These are phyloP conservation scores for Pythium volutum DNA, from an alignment of 352 stramenopile species.

Conservation along the genomic window DNA sequence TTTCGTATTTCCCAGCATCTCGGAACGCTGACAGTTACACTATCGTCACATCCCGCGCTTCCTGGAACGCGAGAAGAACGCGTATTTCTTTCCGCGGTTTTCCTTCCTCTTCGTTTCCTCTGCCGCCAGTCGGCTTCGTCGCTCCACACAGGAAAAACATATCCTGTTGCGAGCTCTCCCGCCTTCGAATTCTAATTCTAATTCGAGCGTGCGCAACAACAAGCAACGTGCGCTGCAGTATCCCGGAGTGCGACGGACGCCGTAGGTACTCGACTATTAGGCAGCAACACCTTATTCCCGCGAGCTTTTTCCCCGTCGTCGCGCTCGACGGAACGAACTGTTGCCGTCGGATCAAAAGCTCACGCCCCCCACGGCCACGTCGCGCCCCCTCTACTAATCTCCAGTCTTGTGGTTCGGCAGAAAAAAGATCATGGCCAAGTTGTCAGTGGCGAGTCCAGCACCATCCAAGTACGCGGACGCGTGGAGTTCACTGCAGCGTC, in stretches of 20 bases:
- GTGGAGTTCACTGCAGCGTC: constrained; percentile 15
- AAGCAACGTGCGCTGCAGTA: no score
- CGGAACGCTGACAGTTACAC: constrained; percentile 4
- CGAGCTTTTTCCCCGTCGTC: no score
- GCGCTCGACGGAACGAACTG: not conserved
- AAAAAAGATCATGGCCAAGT: constrained; percentile 28
- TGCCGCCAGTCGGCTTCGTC: not conserved
- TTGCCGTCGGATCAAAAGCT: not conserved
- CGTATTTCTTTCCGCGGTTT: constrained; percentile 13
- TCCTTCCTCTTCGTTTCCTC: not conserved
- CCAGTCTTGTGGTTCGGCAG: no score
- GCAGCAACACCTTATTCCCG: no score
- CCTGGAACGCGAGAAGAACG: constrained; percentile 20
- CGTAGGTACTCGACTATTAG: no score
- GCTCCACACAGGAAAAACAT: not conserved
- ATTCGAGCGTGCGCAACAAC: no score
- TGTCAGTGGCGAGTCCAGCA: constrained; percentile 16
- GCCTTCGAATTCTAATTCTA: no score
- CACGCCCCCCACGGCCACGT: not conserved
- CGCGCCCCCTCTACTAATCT: not conserved
- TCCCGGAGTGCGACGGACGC: no score
- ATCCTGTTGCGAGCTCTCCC: no score
- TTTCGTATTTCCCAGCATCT: not conserved
- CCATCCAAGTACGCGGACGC: constrained; percentile 12
- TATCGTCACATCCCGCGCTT: not conserved